Base-by-base conservation (phyloP, 2,329 filamentous ascomycete genomes). In the Nemania serpens region DNA sequence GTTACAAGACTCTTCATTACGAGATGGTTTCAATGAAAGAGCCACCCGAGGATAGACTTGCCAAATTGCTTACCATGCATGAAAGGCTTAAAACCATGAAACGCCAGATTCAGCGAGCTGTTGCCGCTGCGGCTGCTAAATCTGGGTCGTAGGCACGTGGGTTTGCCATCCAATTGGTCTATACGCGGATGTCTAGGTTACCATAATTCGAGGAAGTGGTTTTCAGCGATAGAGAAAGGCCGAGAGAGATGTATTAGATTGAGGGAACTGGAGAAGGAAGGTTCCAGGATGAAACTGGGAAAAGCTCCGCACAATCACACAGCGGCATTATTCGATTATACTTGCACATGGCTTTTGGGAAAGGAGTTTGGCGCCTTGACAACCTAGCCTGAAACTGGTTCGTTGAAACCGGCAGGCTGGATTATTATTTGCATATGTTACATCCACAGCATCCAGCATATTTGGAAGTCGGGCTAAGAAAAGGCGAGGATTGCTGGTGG, bases 11-110 rank as follows among this genome's bases (percentile, higher is more conserved):
- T 12, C 75, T 88, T 46, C 85, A 88, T 69, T 73, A 79, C 61
- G 81, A 88, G 73, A 79, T 89, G 60, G 74, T 76, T 17, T 78
- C 73, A 5, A 68, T 83, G 64, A 76, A 79, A 39, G 78, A 84
- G 52, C 84, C 85, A 2, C 78, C 81, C 0, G 75, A 80, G 59
- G 76, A 81, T 15, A 81, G 84, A 69, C 72, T 88, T 53, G 75
- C 76, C 5, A 72, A 82, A 49, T 71, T 88, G 47, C 68, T 82
- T 33, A 78, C 82, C 13, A 84, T 88, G 84, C 81, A 83, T 58
- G 74, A 79, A 29, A 77, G 80, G 36, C 74, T 89, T 49, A 77
- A 81, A 64, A 66, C 66, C n/a, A 81, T 88, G 81, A 88, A 88
- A 78, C 76, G 72, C 65, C 79, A 85, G 59, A 88, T 89, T 46